Percentiles rank a stretch among this genome's conserved stretches.
Evolutionary conservation across 2,329 filamentous ascomycete species (phyloP).

Genomic region (Botrytis deweyae): DNA sequence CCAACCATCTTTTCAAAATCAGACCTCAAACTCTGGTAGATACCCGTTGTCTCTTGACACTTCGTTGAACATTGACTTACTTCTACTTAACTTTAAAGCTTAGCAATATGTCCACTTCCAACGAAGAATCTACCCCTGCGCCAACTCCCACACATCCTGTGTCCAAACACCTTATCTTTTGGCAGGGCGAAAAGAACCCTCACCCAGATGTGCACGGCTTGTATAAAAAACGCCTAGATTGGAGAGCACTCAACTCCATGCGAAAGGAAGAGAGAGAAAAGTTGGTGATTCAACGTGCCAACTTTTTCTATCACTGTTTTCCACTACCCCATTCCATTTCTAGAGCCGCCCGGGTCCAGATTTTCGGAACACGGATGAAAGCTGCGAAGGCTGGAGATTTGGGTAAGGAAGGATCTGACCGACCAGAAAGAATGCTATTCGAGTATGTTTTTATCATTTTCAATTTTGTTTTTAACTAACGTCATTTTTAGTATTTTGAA

Average conservation of each 20-base stretch:
- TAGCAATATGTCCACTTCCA: background rate
- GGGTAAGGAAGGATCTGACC: background rate
- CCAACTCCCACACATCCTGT: too few species aligned
- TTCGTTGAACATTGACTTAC: background rate
- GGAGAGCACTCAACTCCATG: background rate
- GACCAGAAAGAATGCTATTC: background rate
- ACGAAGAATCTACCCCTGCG: background rate
- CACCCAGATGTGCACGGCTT: too few species aligned
- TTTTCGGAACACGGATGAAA: accelerated
- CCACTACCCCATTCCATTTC: background rate
- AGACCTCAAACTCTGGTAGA: background rate
- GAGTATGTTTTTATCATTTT: background rate
- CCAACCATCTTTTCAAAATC: background rate
- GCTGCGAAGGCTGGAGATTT: background rate
- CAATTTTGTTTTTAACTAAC: background rate
- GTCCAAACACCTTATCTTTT: too few species aligned
- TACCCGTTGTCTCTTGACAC: background rate
- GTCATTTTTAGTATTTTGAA: background rate
- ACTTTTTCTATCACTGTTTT: background rate
- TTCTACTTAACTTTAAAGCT: background rate
- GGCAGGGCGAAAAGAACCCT: too few species aligned
- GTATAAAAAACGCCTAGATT: background rate
- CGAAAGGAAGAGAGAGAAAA: background rate
- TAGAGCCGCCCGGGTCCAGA: accelerated
- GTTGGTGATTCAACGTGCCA: background rate